Evolutionary conservation across 805 yeast species (phyloP).

Genomic region (Yarrowia porcina): DNA sequence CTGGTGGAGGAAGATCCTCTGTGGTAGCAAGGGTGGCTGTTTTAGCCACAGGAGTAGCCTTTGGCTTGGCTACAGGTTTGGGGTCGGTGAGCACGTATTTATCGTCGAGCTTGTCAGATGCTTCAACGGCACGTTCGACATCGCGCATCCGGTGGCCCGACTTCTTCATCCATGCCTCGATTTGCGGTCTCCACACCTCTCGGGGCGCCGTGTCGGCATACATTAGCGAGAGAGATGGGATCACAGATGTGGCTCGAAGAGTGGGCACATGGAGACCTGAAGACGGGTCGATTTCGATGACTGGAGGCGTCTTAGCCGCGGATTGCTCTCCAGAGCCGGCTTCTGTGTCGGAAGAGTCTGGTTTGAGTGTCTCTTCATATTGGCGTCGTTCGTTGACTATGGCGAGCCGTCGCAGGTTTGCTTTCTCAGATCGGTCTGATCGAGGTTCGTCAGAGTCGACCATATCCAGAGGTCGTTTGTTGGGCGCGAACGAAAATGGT

Average conservation of each 20-base stretch:
- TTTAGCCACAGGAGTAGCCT: neutral
- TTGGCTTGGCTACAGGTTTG: neutral
- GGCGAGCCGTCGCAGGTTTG: constrained; percentile 16
- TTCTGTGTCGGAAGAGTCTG: constrained; percentile 9
- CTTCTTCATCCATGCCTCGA: constrained; percentile 40
- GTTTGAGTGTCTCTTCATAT: constrained; percentile 8
- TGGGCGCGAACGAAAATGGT: neutral
- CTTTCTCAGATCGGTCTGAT: neutral
- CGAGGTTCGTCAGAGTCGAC: constrained; percentile 12
- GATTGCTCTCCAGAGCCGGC: neutral
- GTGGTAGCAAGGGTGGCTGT: neutral
- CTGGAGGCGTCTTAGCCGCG: neutral
- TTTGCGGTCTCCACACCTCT: constrained; percentile 40
- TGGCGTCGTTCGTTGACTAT: constrained; percentile 16
- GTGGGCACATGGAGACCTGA: constrained; percentile 21
- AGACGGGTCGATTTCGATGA: neutral
- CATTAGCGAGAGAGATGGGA: constrained; percentile 34
- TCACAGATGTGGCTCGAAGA: constrained; percentile 27
- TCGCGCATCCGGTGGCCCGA: constrained; percentile 33
- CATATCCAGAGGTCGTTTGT: neutral
- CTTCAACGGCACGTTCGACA: constrained; percentile 12
- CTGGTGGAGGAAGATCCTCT: neutral
- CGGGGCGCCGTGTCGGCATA: constrained; percentile 43
- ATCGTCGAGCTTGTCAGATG: constrained; percentile 19
- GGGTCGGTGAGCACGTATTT: neutral